Evolutionary conservation across 345 rosid species (phyloP), one percentile per base, ranked within the genome.

Genomic region (Populus tremula): DNA sequence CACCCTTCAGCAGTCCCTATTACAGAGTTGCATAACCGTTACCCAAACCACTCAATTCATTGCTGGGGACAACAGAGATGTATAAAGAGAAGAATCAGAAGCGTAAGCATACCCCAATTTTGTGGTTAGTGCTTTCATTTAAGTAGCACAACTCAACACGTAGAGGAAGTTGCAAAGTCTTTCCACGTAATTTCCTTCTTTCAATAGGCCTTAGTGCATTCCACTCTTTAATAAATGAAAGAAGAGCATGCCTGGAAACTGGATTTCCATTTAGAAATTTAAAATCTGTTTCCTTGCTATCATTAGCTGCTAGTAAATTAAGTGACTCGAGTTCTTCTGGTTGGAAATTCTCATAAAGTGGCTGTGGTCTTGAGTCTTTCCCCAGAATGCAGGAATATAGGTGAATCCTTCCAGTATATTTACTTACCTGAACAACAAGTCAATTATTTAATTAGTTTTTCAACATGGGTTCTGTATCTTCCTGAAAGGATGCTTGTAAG

Each of bases 1-100:
- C 91, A 82, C 94, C 94, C 76, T 90, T 91, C 68, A 95, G 86
- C 85, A 95, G 83, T 84, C 99, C 99, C 99, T 95, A 84, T 78
- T 47, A 78, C 49, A 76, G 21, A 77, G 68, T 70, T 77, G 78
- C 5, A 71, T 31, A 65, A 69, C 49, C 45, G 39, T 70, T 59
- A 80, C 45, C 36, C 54, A 45, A 81, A 79, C 41, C 76, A 82
- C 56, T 47, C 39, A 70, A 43, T 71, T 8, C 56, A 71, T 25
- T 38, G 45, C 1, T 27, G 27, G 27, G 27, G 27, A 27, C 27
- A 27, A 27, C 27, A 27, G 27, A 27, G 27, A 27, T 27, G 27
- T 27, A 27, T 27, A 27, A 27, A 27, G 27, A 27, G 27, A 27
- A 1, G 33, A 67, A 69, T 54, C 38, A 45, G 50, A 63, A 31